Percentiles rank a stretch among this genome's conserved stretches.
These are phyloP conservation scores for Aspergillus niger DNA, from an alignment of 2,329 filamentous ascomycete species.

Conservation along the genomic window DNA sequence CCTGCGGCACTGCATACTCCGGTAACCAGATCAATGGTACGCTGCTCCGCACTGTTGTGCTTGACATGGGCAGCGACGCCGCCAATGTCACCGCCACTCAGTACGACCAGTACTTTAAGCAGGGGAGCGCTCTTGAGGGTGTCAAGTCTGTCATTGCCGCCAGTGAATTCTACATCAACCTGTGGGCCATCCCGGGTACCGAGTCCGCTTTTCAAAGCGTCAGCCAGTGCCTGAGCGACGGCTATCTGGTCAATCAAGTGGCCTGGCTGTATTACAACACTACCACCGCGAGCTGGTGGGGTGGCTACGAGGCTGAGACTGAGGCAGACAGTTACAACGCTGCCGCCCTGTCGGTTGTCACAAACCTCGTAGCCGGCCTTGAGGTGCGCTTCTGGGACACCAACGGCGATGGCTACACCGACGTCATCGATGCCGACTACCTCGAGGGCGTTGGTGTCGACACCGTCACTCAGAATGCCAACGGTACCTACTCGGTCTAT, in stretches of 20 bases:
- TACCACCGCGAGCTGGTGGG: neutral
- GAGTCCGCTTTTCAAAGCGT: neutral
- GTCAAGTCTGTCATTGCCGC: neutral
- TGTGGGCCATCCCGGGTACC: slow-evolving; percentile 3
- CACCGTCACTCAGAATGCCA: slow-evolving; percentile 1
- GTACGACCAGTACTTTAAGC: slow-evolving; percentile 4
- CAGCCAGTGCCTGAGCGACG: neutral
- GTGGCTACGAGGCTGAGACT: slow-evolving; percentile 1
- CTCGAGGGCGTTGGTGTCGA: slow-evolving; percentile 1
- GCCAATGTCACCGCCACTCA: slow-evolving; percentile 1
- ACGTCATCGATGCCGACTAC: slow-evolving; percentile 4
- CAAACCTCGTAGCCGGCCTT: neutral
- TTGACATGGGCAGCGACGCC: neutral
- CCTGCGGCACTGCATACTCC: neutral
- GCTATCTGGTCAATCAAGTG: slow-evolving; percentile 2
- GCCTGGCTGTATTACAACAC: slow-evolving; percentile 3
- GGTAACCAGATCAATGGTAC: neutral
- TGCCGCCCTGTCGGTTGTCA: neutral
- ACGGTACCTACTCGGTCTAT: slow-evolving; percentile 1
- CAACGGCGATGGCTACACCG: slow-evolving; percentile 4
- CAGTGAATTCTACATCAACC: slow-evolving; percentile 1
- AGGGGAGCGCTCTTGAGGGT: neutral
- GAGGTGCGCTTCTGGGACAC: slow-evolving; percentile 4
- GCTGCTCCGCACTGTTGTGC: neutral
- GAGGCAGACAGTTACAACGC: slow-evolving; percentile 1